A percentile compares a stretch with the other conserved stretches of the same genome.
phyloP scores from a whole-genome alignment of 2,329 filamentous ascomycete species.

The Acephala macrosclerotiorum region DNA sequence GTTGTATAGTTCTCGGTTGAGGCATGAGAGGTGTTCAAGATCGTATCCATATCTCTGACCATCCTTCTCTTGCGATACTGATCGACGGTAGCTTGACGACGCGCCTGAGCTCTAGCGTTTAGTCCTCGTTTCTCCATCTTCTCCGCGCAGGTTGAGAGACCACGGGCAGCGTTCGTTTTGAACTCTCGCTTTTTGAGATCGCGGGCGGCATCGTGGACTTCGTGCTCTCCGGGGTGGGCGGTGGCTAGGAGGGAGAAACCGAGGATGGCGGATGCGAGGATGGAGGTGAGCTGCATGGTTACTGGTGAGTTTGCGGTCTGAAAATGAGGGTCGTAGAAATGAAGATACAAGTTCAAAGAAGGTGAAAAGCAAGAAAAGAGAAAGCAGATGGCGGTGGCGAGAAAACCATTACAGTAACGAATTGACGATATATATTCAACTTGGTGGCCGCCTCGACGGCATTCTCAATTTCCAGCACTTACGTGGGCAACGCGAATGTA shows the following conservation, averaged over 20 bases:
- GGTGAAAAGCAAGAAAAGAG: background rate
- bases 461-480: background rate
- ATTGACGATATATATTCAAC: background rate
- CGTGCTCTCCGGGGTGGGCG: slow-evolving; percentile 27
- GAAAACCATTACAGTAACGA: too few relatives aligned
- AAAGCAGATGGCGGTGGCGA: background rate
- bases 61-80: slow-evolving; percentile 41
- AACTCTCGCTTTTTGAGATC: slow-evolving; percentile 19
- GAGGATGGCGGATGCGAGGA: slow-evolving; percentile 2
- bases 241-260: slow-evolving; percentile 8
- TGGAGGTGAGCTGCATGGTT: slow-evolving; percentile 8
- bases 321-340: background rate
- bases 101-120: slow-evolving; percentile 42
- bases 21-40: slow-evolving; percentile 18
- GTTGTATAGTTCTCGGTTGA: slow-evolving; percentile 5
- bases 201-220: slow-evolving; percentile 5
- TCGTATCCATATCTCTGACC: slow-evolving; percentile 10
- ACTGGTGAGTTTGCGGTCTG: background rate
- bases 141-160: slow-evolving; percentile 45
- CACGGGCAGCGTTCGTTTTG: slow-evolving; percentile 18
- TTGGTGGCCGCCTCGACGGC: background rate
- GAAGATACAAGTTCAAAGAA: background rate
- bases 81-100: slow-evolving; percentile 44
- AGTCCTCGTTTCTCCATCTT: slow-evolving; percentile 46
- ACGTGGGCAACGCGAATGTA: slow-evolving; percentile 10